These are phyloP conservation scores for Leishmania gerbilli DNA, from an alignment of 208 protist species.

Conservation along the genomic window DNA sequence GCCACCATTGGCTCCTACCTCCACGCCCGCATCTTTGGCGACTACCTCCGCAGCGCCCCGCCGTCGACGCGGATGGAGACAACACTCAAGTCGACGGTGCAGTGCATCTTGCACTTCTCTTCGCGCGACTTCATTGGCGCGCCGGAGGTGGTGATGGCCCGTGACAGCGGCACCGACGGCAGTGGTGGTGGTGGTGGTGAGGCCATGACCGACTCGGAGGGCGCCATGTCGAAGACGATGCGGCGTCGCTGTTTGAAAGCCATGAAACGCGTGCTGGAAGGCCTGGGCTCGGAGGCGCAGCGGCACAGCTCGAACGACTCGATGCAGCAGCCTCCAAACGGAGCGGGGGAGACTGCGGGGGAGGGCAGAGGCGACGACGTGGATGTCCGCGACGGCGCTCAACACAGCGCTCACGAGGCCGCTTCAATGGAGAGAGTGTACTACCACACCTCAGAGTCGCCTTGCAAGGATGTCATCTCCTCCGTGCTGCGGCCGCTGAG, in stretches of 20 bases:
- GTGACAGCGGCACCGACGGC: neutral
- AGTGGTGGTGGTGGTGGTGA: slow-evolving; percentile 7
- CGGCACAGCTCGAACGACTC: neutral
- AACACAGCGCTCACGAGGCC: neutral
- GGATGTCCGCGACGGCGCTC: neutral
- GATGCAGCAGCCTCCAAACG: neutral
- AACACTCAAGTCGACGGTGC: slow-evolving; percentile 23
- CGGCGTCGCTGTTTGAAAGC: slow-evolving; percentile 12
- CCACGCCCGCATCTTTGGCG: slow-evolving; percentile 27
- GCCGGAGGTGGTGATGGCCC: neutral
- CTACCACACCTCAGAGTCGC: slow-evolving; percentile 9
- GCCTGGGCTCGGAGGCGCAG: neutral
- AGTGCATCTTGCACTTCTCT: slow-evolving; percentile 27
- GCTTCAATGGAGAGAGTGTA: neutral
- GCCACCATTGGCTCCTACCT: slow-evolving; percentile 19
- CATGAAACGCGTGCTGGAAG: slow-evolving; percentile 12
- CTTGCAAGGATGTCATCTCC: slow-evolving; percentile 25
- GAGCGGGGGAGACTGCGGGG: neutral
- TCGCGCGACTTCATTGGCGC: slow-evolving; percentile 19
- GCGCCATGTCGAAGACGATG: slow-evolving; percentile 9
- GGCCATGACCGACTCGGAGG: neutral
- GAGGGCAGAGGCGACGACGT: neutral
- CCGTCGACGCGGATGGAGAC: slow-evolving; percentile 21
- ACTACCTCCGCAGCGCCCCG: slow-evolving; percentile 33
- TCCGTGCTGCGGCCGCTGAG: slow-evolving; percentile 29